Evolutionary conservation across 2,329 filamentous ascomycete genomes (phyloP).

Genomic region (Neofusicoccum kwambonambiense): DNA sequence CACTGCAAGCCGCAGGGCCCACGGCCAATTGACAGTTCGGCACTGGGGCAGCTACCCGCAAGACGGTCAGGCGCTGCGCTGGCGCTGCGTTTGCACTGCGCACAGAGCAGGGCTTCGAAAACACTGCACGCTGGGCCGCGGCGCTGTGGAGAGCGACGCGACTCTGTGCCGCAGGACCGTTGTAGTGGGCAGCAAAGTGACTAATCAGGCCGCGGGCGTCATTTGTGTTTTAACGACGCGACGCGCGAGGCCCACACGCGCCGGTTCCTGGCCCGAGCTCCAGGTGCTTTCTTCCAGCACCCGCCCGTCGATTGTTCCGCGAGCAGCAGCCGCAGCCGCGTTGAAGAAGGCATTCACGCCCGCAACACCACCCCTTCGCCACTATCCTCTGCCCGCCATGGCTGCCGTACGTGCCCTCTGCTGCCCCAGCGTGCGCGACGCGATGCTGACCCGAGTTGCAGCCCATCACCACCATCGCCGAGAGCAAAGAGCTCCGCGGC

Average conservation of each 20-base stretch:
- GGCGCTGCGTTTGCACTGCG: neutral
- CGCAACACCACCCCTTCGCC: neutral
- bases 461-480: constrained; percentile 80
- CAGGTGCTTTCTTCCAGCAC: neutral
- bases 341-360: neutral
- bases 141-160: neutral
- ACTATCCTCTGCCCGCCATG: constrained; percentile 4
- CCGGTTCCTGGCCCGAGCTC: neutral
- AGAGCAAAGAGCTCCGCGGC: constrained; percentile 92
- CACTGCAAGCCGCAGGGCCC: neutral
- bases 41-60: neutral
- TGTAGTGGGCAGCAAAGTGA: neutral
- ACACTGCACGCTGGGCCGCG: neutral
- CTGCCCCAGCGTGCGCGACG: neutral
- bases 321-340: neutral
- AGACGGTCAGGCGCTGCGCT: neutral
- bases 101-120: neutral
- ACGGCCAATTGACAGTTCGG: neutral
- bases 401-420: constrained; percentile 7
- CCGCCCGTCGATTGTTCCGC: neutral
- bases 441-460: constrained; percentile 26
- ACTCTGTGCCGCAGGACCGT: neutral
- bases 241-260: neutral
- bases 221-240: neutral
- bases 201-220: neutral